Base-by-base conservation (phyloP, 2,329 filamentous ascomycete genomes). In the Sordariomycetes sp. region DNA sequence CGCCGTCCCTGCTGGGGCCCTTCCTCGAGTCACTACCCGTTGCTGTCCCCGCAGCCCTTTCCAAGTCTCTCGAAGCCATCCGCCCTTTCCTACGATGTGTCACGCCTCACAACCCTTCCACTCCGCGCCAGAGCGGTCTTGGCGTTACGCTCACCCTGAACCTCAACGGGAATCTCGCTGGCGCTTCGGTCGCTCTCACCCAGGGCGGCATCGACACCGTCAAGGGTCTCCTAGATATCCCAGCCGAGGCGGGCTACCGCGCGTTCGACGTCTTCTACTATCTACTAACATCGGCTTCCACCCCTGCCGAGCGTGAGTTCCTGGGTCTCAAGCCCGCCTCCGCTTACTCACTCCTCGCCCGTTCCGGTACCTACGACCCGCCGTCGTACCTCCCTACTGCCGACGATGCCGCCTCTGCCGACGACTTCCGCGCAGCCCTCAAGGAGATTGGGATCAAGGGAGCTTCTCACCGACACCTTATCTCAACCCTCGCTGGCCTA, bases 191-290 rank as follows among this genome's bases (percentile, higher is more conserved):
- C 55, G 84, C 90, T 28, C 74, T 99, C 8, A 92, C 92, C 0
- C 87, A 90, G 45, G 87, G 89, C 2, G 94, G 94, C 20, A 87
- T 99, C 60, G 89, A 99, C 67, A 94, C 90, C 0, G 73, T 78
- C 22, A 83, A 83, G 61, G 94, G 92, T 50, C 76, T 99, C 12
- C 75, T 96, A 17, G 84, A 87, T 58, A 82, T 99, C 17, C 89
- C 94, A 0, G 71, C 84, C 0, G 84, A 96, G 66, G 67, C 83
- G 7, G 94, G 94, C 13, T 90, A 90, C 70, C 85, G 94, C 61
- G 94, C 92, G 3, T 99, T 99, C 64, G 92, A 99, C 66, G 94
- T 95, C 54, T 97, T 99, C 67, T 97, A 99, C 73, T 97, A 96
- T 65, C 82, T 99, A 1, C 78, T 97, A 50, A 95, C 91, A 0